Evolutionary conservation across 2,329 filamentous ascomycete genomes (phyloP).

Genomic region (Apiospora aurea): DNA sequence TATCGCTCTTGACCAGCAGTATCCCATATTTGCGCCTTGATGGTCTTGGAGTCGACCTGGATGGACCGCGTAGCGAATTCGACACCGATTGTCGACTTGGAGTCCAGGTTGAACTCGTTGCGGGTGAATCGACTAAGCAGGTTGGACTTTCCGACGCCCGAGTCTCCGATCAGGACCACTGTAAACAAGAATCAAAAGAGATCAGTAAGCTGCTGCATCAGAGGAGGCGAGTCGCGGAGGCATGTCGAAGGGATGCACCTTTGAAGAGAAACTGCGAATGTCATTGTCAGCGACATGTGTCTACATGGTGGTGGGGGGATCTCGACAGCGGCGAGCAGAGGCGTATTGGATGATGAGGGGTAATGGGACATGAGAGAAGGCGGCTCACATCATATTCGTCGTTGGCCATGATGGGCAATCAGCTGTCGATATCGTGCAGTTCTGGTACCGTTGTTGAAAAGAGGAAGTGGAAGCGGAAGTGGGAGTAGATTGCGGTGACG

Average conservation of each 20-base stretch:
- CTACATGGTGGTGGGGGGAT: slow-evolving; percentile 29
- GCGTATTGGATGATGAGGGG: slow-evolving; percentile 32
- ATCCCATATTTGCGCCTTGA: slow-evolving; percentile 99
- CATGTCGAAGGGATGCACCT: slow-evolving; percentile 63
- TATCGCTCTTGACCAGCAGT: slow-evolving; percentile 99
- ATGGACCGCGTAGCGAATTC: slow-evolving; percentile 99
- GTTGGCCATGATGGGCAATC: slow-evolving; percentile 82
- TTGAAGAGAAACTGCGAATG: slow-evolving; percentile 93
- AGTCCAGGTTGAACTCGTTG: slow-evolving; percentile 99
- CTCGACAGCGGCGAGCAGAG: slow-evolving; percentile 32
- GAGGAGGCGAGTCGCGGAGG: slow-evolving; percentile 30
- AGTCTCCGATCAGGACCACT: slow-evolving; percentile 99
- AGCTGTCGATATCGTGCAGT: slow-evolving; percentile 20
- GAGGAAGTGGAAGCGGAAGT: slow-evolving; percentile 16
- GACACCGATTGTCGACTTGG: slow-evolving; percentile 99
- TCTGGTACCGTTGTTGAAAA: slow-evolving; percentile 19
- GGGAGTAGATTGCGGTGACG: slow-evolving; percentile 21
- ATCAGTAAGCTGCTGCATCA: slow-evolving; percentile 42
- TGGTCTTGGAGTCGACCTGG: slow-evolving; percentile 98
- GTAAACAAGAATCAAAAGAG: slow-evolving; percentile 34
- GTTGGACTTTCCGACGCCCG: slow-evolving; percentile 99
- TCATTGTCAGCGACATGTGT: slow-evolving; percentile 42
- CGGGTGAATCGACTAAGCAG: slow-evolving; percentile 98
- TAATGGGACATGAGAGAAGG: slow-evolving; percentile 31
- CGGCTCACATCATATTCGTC: slow-evolving; percentile 98